Conservation (phyloP, 2,329 filamentous ascomycete species). For the Aspergillus sojae region DNA sequence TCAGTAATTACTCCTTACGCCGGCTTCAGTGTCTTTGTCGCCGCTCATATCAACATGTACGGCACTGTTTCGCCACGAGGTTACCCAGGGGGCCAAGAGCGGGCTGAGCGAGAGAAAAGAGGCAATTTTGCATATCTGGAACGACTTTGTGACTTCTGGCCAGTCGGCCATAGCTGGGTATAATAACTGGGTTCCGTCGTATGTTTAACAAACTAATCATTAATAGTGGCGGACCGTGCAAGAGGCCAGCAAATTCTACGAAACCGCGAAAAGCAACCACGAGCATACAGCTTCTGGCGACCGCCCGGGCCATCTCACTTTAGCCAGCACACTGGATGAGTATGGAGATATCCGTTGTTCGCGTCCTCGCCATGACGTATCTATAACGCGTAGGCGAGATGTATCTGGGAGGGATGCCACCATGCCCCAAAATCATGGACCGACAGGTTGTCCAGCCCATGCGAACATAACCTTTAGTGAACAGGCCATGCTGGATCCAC, state of each 20-base stretch:
- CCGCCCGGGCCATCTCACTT: conserved; percentile 31
- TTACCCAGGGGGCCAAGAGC: conserved; percentile 35
- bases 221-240: conserved; percentile 38
- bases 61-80: conserved; percentile 36
- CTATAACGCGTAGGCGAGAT: conserved; percentile 5
- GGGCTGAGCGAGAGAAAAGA: conserved; percentile 36
- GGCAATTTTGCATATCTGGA: conserved; percentile 38
- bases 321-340: conserved; percentile 39
- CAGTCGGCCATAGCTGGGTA: conserved; percentile 40
- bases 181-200: neutral
- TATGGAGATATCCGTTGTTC: conserved; percentile 39
- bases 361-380: conserved; percentile 26
- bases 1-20: conserved; percentile 41
- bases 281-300: conserved; percentile 23
- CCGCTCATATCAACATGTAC: conserved; percentile 44
- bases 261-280: conserved; percentile 33
- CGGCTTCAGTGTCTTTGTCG: conserved; percentile 41
- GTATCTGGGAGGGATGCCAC: neutral
- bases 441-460: neutral
- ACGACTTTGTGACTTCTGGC: conserved; percentile 35
- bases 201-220: neutral
- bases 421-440: neutral
- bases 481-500: conserved; percentile 12
- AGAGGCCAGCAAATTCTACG: conserved; percentile 40
- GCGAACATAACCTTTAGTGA: conserved; percentile 3